Conservation (phyloP, 345 rosid genomes). For the Eutrema heterophyllum region DNA sequence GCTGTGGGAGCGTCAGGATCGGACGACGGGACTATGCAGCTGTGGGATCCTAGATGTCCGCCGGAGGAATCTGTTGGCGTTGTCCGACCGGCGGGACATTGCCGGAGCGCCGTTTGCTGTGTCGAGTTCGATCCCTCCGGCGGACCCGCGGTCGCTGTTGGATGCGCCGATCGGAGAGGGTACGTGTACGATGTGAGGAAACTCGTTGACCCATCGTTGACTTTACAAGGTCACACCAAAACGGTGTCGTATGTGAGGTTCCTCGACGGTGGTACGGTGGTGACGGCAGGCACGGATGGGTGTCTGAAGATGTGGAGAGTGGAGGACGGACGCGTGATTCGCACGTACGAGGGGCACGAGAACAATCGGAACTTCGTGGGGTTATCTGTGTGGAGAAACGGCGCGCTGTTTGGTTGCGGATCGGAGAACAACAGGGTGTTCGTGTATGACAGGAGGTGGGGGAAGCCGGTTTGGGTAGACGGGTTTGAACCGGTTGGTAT, state of each 20-base stretch:
- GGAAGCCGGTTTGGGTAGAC: slow-evolving; percentile 73
- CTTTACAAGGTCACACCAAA: slow-evolving; percentile 55
- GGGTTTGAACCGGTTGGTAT: slow-evolving; percentile 42
- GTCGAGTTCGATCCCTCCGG: slow-evolving; percentile 77
- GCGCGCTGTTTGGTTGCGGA: slow-evolving; percentile 74
- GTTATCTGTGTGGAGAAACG: slow-evolving; percentile 71
- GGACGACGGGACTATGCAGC: slow-evolving; percentile 84
- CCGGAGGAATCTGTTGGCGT: slow-evolving; percentile 42
- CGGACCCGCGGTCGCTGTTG: slow-evolving; percentile 50
- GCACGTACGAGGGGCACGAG: slow-evolving; percentile 74
- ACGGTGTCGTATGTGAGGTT: slow-evolving; percentile 72
- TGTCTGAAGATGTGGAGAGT: slow-evolving; percentile 65
- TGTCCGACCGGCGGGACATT: slow-evolving; percentile 40
- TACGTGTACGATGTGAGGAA: slow-evolving; percentile 70
- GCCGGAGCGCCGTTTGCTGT: slow-evolving; percentile 51
- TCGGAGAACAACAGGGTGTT: slow-evolving; percentile 78
- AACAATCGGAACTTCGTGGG: slow-evolving; percentile 78
- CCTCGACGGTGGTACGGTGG: slow-evolving; percentile 39
- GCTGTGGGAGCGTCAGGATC: slow-evolving; percentile 76
- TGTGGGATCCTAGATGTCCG: slow-evolving; percentile 75
- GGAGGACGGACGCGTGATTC: slow-evolving; percentile 29
- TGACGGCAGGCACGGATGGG: slow-evolving; percentile 66
- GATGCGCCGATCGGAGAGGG: slow-evolving; percentile 70
- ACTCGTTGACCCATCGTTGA: slow-evolving; percentile 40
- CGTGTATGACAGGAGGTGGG: slow-evolving; percentile 82